Conservation (phyloP, 192 early-diverging fungal genomes). For the Hyaloraphidium curvatum region DNA sequence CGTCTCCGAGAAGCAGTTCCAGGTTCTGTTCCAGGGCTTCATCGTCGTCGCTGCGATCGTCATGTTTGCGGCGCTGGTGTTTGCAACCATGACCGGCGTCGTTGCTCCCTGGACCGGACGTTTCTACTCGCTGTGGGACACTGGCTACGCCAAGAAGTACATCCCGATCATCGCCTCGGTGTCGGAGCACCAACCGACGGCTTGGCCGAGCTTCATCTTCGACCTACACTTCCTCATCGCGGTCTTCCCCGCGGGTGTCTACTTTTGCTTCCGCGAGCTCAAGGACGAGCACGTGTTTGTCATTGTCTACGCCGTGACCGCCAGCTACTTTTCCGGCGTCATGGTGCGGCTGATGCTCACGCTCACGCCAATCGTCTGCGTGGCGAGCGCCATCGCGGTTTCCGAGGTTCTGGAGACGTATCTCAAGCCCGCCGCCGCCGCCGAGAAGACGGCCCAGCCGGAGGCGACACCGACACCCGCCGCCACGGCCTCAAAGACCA, state of each 20-base stretch:
- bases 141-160: constrained; percentile 97
- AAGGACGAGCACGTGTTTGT: constrained; percentile 95
- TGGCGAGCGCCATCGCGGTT: constrained; percentile 75
- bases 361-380: constrained; percentile 91
- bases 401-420: constrained; percentile 77
- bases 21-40: constrained; percentile 47
- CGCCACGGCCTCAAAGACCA: background rate
- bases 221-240: constrained; percentile 93
- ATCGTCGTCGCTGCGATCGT: constrained; percentile 26
- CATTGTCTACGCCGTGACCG: constrained; percentile 92
- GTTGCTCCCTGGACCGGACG: constrained; percentile 98
- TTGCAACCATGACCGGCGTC: constrained; percentile 58
- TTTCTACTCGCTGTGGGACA: constrained; percentile 99
- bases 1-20: constrained; percentile 70
- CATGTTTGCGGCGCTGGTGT: constrained; percentile 38
- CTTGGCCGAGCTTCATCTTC: constrained; percentile 99
- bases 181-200: constrained; percentile 98
- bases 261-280: constrained; percentile 89
- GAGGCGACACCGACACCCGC: background rate
- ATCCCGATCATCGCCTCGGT: constrained; percentile 99
- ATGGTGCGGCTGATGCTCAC: constrained; percentile 99
- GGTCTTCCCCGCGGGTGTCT: constrained; percentile 92
- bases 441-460: constrained; percentile 5
- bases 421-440: constrained; percentile 21
- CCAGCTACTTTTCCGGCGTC: constrained; percentile 97